Evolutionary conservation across 164 flowering plant genomes (phyloP), one percentile per base, ranked within the genome.

Genomic region (Taxillus chinensis): DNA sequence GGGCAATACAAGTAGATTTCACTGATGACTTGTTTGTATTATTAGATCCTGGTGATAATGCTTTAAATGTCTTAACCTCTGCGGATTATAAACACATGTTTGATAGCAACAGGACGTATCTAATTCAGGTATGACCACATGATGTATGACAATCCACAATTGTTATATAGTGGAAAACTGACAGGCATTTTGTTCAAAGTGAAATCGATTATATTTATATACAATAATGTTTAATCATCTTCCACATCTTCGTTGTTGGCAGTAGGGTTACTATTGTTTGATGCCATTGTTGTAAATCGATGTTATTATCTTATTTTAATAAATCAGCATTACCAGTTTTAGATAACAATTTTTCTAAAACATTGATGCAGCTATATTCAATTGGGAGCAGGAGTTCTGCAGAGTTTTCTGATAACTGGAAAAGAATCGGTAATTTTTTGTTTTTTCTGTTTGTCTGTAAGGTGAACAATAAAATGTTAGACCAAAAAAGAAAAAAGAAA

Each of bases 321-420:
- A 27, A 27, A 27, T 27, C 27, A 27, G 27, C 8, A 39, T 3
- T 66, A 39, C 39, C 7, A 3, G 45, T 5, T 12, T 50, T 39
- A 45, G 4, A 48, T 48, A 3, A 11, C 13, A 7, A n/a, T 41
- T 12, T 53, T 7, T 0, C 11, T 62, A 64, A 55, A 62, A 62
- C 69, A 69, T 63, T 16, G 37, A 14, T 62, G 38, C 70, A 93
- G 99, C 74, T 93, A 42, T 83, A 78, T 74, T 90, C 99, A 67
- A 60, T 54, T 57, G 96, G 95, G 62, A 93, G 97, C 84, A 74
- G 57, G 49, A 78, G 67, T 11, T 84, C 81, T 79, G 75, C 77
- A n/a, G 71, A 80, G 61, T 89, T 86, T 75, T 75, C 70, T 51
- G 62, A 51, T 52, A 72, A 59, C 15, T 93, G 97, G 97, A 81